Conservation (phyloP, 306 rosid species). For the Castanea mollissima region DNA sequence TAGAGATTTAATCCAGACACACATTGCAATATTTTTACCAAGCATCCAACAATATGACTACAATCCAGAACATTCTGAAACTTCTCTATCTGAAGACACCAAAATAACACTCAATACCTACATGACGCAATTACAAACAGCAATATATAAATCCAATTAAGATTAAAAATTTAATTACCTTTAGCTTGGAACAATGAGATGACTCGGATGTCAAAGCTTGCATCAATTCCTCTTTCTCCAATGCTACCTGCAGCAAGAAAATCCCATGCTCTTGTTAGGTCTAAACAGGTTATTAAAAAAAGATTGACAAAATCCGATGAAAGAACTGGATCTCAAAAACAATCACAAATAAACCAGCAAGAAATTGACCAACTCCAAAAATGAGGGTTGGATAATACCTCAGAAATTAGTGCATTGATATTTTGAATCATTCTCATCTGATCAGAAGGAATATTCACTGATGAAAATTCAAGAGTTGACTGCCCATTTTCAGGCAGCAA, state of each 20-base stretch:
- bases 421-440: constrained; percentile 76
- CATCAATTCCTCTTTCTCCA: constrained; percentile 87
- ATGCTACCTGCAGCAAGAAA: constrained; percentile 58
- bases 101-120: neutral
- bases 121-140: neutral
- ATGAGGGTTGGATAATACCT: constrained; percentile 54
- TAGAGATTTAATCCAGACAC: neutral
- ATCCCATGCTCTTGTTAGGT: constrained; percentile 17
- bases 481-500: constrained; percentile 36
- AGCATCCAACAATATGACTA: neutral
- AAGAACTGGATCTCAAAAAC: neutral
- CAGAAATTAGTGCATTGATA: constrained; percentile 74
- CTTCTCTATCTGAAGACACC: neutral
- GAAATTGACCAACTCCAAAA: constrained; percentile 4
- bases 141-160: constrained; percentile 9
- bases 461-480: constrained; percentile 49
- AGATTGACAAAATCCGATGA: constrained; percentile 1
- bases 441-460: constrained; percentile 65
- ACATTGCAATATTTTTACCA: neutral
- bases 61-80: neutral
- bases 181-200: constrained; percentile 68
- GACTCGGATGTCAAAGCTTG: constrained; percentile 77
- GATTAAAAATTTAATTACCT: constrained; percentile 43
- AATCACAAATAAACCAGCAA: neutral
- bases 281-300: constrained; percentile 1